Conservation (phyloP, 495 filamentous ascomycete species). For the Glarea lozoyensis region DNA sequence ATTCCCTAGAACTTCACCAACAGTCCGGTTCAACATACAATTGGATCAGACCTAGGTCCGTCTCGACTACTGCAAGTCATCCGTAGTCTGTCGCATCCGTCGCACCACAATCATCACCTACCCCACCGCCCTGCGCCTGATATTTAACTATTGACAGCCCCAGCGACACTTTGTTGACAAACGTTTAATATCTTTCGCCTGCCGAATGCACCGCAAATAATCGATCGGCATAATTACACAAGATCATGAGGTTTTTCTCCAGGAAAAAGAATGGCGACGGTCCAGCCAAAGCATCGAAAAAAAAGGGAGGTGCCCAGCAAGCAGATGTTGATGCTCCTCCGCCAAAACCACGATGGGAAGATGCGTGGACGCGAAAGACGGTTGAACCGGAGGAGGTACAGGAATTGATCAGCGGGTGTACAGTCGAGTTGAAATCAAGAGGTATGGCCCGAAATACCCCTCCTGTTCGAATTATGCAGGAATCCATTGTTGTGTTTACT, state of each 20-base stretch:
- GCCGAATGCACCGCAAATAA: too few relatives aligned
- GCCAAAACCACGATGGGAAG: slow-evolving; percentile 73
- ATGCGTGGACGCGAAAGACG: slow-evolving; percentile 80
- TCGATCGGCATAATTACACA: too few relatives aligned
- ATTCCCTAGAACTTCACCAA: too few relatives aligned
- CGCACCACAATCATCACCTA: too few relatives aligned
- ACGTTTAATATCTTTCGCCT: too few relatives aligned
- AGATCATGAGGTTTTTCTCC: slow-evolving; percentile 67
- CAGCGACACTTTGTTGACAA: too few relatives aligned
- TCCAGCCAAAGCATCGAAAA: slow-evolving; percentile 43
- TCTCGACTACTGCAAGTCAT: too few relatives aligned
- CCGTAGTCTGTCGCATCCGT: too few relatives aligned
- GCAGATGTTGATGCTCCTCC: slow-evolving; percentile 37
- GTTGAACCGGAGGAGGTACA: slow-evolving; percentile 88
- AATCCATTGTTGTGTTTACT: slow-evolving; percentile 2
- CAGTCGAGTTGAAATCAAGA: slow-evolving; percentile 86
- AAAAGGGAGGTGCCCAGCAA: slow-evolving; percentile 47
- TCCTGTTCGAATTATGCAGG: slow-evolving; percentile 16
- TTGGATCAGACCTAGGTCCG: too few relatives aligned
- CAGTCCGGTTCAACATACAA: too few relatives aligned
- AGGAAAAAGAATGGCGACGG: slow-evolving; percentile 66
- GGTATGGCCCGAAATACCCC: slow-evolving; percentile 45
- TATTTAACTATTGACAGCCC: too few relatives aligned
- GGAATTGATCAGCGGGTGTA: slow-evolving; percentile 74
- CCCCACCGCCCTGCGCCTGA: too few relatives aligned